Evolutionary conservation across 2,329 filamentous ascomycete species (phyloP).

Genomic region (Aspergillus sp.): DNA sequence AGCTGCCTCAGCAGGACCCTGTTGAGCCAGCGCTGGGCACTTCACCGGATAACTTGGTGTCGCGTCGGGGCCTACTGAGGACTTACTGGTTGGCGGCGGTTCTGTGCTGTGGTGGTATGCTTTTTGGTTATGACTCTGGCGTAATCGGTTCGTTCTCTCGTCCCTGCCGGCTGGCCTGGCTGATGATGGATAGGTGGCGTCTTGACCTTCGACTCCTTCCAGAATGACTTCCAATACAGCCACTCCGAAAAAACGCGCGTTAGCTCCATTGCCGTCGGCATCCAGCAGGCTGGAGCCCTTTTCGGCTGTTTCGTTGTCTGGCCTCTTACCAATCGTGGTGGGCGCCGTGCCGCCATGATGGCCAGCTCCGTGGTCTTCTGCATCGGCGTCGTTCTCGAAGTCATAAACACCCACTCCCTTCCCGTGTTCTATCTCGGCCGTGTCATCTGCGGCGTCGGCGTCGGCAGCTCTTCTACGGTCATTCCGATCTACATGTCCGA

Average conservation of each 20-base stretch:
- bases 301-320: slow-evolving; percentile 43
- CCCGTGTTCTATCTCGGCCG: slow-evolving; percentile 39
- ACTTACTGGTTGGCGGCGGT: slow-evolving; percentile 45
- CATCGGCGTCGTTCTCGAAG: slow-evolving; percentile 38
- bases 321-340: slow-evolving; percentile 39
- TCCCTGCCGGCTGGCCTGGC: neutral
- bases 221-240: slow-evolving; percentile 35
- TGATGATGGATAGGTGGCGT: slow-evolving; percentile 30
- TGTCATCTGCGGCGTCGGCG: slow-evolving; percentile 40
- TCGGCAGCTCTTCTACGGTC: slow-evolving; percentile 39
- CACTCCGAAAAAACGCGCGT: slow-evolving; percentile 32
- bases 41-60: neutral
- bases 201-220: slow-evolving; percentile 38
- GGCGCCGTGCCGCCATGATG: slow-evolving; percentile 38
- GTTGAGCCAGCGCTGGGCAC: neutral
- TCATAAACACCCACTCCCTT: slow-evolving; percentile 38
- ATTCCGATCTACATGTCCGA: slow-evolving; percentile 38
- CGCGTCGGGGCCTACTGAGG: slow-evolving; percentile 31
- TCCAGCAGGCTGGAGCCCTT: slow-evolving; percentile 46
- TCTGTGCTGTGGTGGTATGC: slow-evolving; percentile 43
- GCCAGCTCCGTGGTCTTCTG: slow-evolving; percentile 40
- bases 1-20: slow-evolving; percentile 10
- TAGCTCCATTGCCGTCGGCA: slow-evolving; percentile 42
- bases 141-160: slow-evolving; percentile 28
- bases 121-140: slow-evolving; percentile 36